Evolutionary conservation across 805 yeast species (phyloP), one percentile per base, ranked within the genome.

Genomic region (Saccharomycopsis olivae): DNA sequence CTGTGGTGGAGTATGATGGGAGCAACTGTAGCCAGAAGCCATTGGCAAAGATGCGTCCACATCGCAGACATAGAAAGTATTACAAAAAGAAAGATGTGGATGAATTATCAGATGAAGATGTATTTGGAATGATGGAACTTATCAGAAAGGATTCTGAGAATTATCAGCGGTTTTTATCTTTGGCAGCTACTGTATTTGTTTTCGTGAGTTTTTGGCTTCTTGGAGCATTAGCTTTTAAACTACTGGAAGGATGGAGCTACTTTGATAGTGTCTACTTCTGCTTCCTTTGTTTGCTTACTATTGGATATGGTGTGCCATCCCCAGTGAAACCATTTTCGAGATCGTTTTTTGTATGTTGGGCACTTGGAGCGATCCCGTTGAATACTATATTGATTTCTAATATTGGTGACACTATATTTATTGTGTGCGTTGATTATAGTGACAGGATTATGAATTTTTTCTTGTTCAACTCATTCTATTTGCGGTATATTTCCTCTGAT

Each of bases 371-470:
- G 0, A 78, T 87, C 17, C 96, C 96, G 1, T 63, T 85, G 38
- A 85, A 86, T 94, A 82, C 95, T 2, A 77, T 79, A 14, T 64
- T 85, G 41, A 73, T 85, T 29, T 77, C 88, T 1, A 75, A 73
- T 38, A 61, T 79, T 35, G 84, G 89, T 47, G 94, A 83, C 53
- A 62, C 71, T 14, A 49, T 75, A 5, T 62, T 69, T 53, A 54
- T 43, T 25, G 2, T 16, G 44, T 13, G 60, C 56, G 2, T 49
- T 48, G 41, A 44, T 41, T 14, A 52, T 51, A 18, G 41, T 40
- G 3, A 41, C 43, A 25, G 38, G 33, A 24, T 37, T 30, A 21
- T 31, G 34, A 29, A 36, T 19, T 45, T 38, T 17, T 41, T 40
- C 15, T 30, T 43, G 9, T 16, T 36, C 8, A 45, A 35, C 17